Percentiles rank a stretch among this genome's conserved stretches.
phyloP scores from a whole-genome alignment of 73 alveolate species.

The Breviolum minutum region DNA sequence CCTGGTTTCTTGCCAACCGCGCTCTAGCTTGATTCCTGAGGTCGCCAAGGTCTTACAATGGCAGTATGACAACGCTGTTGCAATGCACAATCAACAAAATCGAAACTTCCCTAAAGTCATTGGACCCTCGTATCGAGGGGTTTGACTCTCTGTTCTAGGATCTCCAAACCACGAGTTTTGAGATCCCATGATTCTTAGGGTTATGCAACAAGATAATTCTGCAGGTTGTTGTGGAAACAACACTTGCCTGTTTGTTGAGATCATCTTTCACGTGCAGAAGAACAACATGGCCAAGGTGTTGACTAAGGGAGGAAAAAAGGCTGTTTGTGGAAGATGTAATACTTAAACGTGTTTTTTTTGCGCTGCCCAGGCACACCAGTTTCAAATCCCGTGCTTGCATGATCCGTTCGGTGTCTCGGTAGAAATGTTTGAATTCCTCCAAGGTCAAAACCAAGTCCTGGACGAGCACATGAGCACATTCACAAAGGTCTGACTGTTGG shows the following conservation, averaged over 20 bases:
- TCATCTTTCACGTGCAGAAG: neutral
- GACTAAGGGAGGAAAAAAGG: neutral
- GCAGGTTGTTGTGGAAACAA: neutral
- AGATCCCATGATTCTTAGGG: no score
- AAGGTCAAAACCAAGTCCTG: conserved; percentile 27
- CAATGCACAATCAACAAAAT: neutral
- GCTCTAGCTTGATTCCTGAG: conserved; percentile 33
- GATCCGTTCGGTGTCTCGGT: conserved; percentile 54
- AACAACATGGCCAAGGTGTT: neutral
- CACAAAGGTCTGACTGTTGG: no score
- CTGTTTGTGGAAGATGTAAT: neutral
- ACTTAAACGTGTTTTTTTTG: neutral
- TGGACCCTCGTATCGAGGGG: no score
- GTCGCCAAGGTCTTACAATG: neutral
- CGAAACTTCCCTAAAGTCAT: neutral
- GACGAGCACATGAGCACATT: neutral
- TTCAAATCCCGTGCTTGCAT: conserved; percentile 35
- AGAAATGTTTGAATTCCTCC: conserved; percentile 73
- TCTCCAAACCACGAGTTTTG: neutral
- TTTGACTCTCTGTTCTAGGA: neutral
- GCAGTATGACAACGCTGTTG: neutral
- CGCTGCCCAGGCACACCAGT: neutral
- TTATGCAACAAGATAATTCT: neutral
- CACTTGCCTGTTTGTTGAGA: neutral
- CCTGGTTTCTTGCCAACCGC: neutral